Base-by-base conservation (phyloP, 306 rosid species). In the Quercus agrifolia region DNA sequence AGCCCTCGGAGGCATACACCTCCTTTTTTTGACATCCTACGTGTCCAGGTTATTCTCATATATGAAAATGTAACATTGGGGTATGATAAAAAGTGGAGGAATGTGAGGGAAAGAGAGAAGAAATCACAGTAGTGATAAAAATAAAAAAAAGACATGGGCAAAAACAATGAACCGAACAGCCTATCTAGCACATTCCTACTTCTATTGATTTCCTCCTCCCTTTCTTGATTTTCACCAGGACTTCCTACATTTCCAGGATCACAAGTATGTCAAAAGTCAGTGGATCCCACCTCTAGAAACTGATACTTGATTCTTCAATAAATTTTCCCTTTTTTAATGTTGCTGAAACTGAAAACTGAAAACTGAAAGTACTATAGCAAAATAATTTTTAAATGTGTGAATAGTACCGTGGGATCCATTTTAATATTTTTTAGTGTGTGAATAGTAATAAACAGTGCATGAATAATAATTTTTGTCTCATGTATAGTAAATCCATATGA, bases 281-380 rank as follows among this genome's bases (percentile, higher is more conserved):
- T 30, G 72, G 72, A 64, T 67, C 72, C 70, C 72, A 68, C 52
- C 8, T 19, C 72, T 33, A 35, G 52, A 68, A 68, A 68, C 25
- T 35, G 72, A 33, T 19, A n/a, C 19, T 68, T 68, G 25, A 68
- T 19, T 19, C 27, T 8, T n/a, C 28, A 19, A n/a, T 3, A 23
- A 33, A 35, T 17, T 67, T 9, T 21, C 52, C 52, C 28, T 67
- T 18, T 33, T 0, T 23, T 23, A 23, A 23, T 23, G 23, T 23
- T 23, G 23, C 23, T 23, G 23, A 23, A 23, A 23, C 23, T 23
- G 1, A 23, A 23, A 23, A 23, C 23, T 23, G 23, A 23, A 23
- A 23, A 23, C 23, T 23, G 23, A 23, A 23, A 23, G 23, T 23
- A 23, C 23, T 23, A 1, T 23, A 23, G 1, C 23, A 23, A 23